Evolutionary conservation across 345 rosid species (phyloP).

Genomic region (Cardamine resedifolia): DNA sequence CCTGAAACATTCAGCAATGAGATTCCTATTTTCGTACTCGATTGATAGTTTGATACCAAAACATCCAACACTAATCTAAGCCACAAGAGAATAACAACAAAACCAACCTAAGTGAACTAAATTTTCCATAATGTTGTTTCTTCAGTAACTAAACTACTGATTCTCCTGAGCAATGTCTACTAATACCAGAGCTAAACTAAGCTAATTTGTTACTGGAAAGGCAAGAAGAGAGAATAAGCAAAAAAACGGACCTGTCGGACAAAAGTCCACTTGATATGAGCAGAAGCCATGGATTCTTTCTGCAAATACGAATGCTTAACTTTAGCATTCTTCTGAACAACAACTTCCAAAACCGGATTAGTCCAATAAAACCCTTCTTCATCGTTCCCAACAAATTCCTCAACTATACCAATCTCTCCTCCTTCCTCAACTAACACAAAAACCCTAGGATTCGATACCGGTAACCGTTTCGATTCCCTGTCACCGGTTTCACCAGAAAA

Average conservation of each 20-base stretch:
- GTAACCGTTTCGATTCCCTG: slow-evolving; percentile 52
- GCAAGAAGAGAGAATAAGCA: background rate
- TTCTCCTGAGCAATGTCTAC: background rate
- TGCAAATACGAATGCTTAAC: slow-evolving; percentile 83
- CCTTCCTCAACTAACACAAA: slow-evolving; percentile 75
- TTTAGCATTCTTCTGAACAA: slow-evolving; percentile 59
- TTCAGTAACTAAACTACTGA: background rate
- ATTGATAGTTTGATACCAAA: background rate
- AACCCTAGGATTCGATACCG: slow-evolving; percentile 90
- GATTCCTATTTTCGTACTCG: background rate
- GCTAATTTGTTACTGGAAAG: background rate
- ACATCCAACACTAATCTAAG: background rate
- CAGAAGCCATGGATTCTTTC: slow-evolving; percentile 68
- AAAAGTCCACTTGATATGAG: slow-evolving; percentile 88
- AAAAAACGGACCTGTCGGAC: slow-evolving; percentile 63
- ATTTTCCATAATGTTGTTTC: background rate
- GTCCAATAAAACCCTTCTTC: slow-evolving; percentile 68
- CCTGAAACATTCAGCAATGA: background rate
- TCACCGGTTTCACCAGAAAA: slow-evolving; percentile 63
- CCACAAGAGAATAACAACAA: background rate
- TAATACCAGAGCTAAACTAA: slow-evolving; percentile 7
- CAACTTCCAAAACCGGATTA: slow-evolving; percentile 72
- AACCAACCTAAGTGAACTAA: background rate
- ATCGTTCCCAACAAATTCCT: slow-evolving; percentile 64
- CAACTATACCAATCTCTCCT: slow-evolving; percentile 75